Percentiles rank a stretch among this genome's conserved stretches.
Conservation (phyloP, 1,284 basidiomycete species). For the Exobasidium cylindrosporum region DNA sequence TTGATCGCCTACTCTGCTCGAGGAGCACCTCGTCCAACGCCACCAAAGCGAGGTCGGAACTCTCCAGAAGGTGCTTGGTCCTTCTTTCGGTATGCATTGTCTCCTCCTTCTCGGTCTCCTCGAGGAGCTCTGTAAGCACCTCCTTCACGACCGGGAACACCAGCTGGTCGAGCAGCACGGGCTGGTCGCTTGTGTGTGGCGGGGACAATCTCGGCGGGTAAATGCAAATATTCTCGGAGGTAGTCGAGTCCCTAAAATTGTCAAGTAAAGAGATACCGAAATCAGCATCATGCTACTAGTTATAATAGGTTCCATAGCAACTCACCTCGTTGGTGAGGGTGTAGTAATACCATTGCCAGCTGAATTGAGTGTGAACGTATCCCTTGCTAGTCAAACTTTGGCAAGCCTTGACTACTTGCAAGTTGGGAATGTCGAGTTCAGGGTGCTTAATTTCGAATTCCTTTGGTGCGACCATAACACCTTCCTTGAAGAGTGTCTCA, state of each 20-base stretch:
- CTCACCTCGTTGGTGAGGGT: slow-evolving; percentile 50
- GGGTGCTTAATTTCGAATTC: slow-evolving; percentile 98
- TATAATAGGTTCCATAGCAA: neutral
- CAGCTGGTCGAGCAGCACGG: slow-evolving; percentile 47
- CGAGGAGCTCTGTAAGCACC: slow-evolving; percentile 47
- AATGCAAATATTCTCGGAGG: slow-evolving; percentile 55
- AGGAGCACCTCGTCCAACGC: slow-evolving; percentile 46
- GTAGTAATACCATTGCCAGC: slow-evolving; percentile 59
- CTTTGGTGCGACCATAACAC: slow-evolving; percentile 98
- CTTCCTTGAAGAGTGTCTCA: slow-evolving; percentile 58
- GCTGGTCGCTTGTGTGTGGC: slow-evolving; percentile 55
- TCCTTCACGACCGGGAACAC: slow-evolving; percentile 28
- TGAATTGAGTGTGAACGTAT: slow-evolving; percentile 87
- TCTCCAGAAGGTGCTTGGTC: slow-evolving; percentile 49
- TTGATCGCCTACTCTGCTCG: slow-evolving; percentile 7
- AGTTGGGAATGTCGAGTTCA: slow-evolving; percentile 93
- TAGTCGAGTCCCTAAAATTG: slow-evolving; percentile 48
- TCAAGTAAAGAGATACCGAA: neutral
- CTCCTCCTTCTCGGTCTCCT: slow-evolving; percentile 45
- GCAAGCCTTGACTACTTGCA: slow-evolving; percentile 98
- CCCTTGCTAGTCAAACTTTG: slow-evolving; percentile 95
- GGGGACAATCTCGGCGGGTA: slow-evolving; percentile 55
- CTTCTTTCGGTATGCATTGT: slow-evolving; percentile 56
- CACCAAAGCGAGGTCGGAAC: slow-evolving; percentile 54
- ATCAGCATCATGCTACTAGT: neutral